These are phyloP conservation scores for Penicillium sp. DNA, from an alignment of 2,329 filamentous ascomycete genomes.

Conservation along the genomic window DNA sequence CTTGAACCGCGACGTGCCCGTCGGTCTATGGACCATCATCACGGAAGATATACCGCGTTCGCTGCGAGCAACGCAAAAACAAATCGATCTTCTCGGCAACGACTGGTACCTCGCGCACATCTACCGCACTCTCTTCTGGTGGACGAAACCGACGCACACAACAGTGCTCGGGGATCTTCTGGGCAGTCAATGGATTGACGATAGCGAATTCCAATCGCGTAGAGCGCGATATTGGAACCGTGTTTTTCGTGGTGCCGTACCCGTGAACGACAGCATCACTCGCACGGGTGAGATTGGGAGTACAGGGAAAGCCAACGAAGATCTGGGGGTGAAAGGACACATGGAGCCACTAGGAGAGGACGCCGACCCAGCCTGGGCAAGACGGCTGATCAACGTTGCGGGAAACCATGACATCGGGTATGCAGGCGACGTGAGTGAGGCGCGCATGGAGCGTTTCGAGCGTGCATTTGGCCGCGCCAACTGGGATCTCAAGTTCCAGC, in stretches of 20 bases:
- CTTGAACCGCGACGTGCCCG: slow-evolving; percentile 16
- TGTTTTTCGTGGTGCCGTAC: slow-evolving; percentile 68
- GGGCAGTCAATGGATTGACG: slow-evolving; percentile 90
- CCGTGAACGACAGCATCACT: slow-evolving; percentile 53
- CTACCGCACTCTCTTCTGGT: slow-evolving; percentile 80
- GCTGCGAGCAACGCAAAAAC: slow-evolving; percentile 69
- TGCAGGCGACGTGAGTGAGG: slow-evolving; percentile 79
- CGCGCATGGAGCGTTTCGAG: slow-evolving; percentile 78
- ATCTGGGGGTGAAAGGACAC: slow-evolving; percentile 15
- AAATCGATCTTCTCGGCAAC: slow-evolving; percentile 85
- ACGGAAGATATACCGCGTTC: slow-evolving; percentile 68
- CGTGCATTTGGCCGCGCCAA: slow-evolving; percentile 80
- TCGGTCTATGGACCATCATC: slow-evolving; percentile 41
- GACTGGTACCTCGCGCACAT: slow-evolving; percentile 94
- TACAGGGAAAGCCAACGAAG: slow-evolving; percentile 42
- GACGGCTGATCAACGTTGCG: slow-evolving; percentile 79
- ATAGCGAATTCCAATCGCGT: slow-evolving; percentile 76
- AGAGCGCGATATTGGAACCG: slow-evolving; percentile 75
- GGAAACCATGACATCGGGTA: slow-evolving; percentile 98
- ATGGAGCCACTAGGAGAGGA: slow-evolving; percentile 30
- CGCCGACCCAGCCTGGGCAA: slow-evolving; percentile 61
- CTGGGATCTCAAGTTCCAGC: slow-evolving; percentile 79
- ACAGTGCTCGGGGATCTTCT: slow-evolving; percentile 86
- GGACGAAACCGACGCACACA: slow-evolving; percentile 79
- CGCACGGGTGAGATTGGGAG: slow-evolving; percentile 26